Evolutionary conservation across 2,329 filamentous ascomycete genomes (phyloP), one percentile per base, ranked within the genome.

Genomic region (Polytolypa hystricis): DNA sequence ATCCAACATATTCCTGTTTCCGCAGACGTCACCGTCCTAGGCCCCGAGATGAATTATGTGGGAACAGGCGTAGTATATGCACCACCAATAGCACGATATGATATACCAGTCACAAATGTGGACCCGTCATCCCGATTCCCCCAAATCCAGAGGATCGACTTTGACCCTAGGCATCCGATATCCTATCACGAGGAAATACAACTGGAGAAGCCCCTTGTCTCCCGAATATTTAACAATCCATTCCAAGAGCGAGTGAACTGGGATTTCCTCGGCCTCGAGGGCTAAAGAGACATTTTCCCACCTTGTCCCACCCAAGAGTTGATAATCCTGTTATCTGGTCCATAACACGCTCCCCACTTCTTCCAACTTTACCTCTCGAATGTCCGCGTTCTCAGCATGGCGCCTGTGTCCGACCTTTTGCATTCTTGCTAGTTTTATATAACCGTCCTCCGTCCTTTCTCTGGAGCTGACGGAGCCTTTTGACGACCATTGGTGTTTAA

Each of bases 11-110:
- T 45, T 19, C 26, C 42, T 6, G 27, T 42, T 16, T 4, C 36
- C 12, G 19, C 33, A 17, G 41, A 42, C 19, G 32, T 37, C 17
- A 5, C 30, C 5, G 16, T 32, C 14, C 12, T 45, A 8, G 30
- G 35, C n/a, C 33, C 41, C 7, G 40, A 43, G 28, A 31, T 45
- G 9, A 39, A 39, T 26, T 45, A 43, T 28, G 25, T 42, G 17
- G 31, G 30, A 7, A 19, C 32, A 18, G 42, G 39, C 14, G 29
- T 41, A 21, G 37, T 43, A 8, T 37, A 41, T 14, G 31, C 39
- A 23, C 38, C 42, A n/a, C 41, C 42, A 23, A 37, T 40, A 15
- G 37, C 29, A 33, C 41, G 31, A 4, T 43, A 33, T 26, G 38
- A 43, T 20, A 30, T 43, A 26, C 39, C 34, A 6, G 23, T 32